phyloP scores from a whole-genome alignment of 768 basidiomycete genomes.

The Podaxis carcinomalis region DNA sequence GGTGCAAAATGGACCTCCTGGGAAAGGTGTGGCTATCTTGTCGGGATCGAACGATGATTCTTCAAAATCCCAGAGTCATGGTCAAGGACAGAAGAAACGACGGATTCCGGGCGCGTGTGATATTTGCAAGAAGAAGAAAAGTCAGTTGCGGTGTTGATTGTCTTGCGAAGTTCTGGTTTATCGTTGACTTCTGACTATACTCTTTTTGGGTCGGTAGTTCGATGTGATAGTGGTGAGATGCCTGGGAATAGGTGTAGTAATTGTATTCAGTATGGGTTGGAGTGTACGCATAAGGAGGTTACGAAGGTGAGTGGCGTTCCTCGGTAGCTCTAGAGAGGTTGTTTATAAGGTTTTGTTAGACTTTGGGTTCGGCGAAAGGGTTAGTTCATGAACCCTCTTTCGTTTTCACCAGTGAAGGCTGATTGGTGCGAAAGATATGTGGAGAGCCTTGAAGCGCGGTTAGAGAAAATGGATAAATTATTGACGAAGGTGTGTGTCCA shows the following conservation, averaged over 20 bases:
- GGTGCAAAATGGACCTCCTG: not conserved
- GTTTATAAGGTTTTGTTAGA: slow-evolving; percentile 21
- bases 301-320: slow-evolving; percentile 47
- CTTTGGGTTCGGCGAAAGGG: slow-evolving; percentile 63
- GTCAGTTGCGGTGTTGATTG: slow-evolving; percentile 27
- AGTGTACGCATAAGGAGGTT: slow-evolving; percentile 67
- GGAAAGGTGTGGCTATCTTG: not conserved
- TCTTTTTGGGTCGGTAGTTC: slow-evolving; percentile 8
- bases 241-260: slow-evolving; percentile 60
- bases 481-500: slow-evolving; percentile 41
- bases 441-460: slow-evolving; percentile 54
- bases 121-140: slow-evolving; percentile 70
- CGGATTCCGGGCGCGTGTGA: slow-evolving; percentile 69
- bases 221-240: slow-evolving; percentile 69
- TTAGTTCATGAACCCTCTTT: slow-evolving; percentile 29
- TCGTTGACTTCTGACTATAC: slow-evolving; percentile 5
- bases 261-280: slow-evolving; percentile 51
- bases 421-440: slow-evolving; percentile 45
- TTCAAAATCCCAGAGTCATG: not conserved
- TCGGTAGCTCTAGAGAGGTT: not conserved
- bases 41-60: not conserved
- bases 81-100: slow-evolving; percentile 39
- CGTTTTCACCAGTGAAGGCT: not conserved
- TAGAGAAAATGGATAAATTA: slow-evolving; percentile 63
- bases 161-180: not conserved